Evolutionary conservation across 2,329 filamentous ascomycete genomes (phyloP), one percentile per base, ranked within the genome.

Genomic region (Didymella lethalis): DNA sequence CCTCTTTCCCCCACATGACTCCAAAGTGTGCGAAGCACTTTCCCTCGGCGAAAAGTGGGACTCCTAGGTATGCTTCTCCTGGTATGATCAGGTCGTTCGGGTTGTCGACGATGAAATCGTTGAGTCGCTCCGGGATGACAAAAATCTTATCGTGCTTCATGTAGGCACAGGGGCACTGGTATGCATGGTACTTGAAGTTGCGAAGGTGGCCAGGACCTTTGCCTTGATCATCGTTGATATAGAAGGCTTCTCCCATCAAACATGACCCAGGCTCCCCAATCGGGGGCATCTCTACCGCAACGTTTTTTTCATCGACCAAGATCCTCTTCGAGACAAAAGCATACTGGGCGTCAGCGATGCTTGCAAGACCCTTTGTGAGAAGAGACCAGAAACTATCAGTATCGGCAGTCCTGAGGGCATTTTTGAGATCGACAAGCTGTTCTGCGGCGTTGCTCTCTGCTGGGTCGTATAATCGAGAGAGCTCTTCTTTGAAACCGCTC

Each of bases 61-160:
- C 79, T 7, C 86, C 87, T 34, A 91, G 80, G 69, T 89, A 91
- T 2, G 87, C 86, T 66, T 90, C 88, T 31, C 84, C 85, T 2
- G 84, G 80, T 28, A 88, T 84, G 0, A 87, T 84, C 12, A 90
- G 75, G 48, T 80, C 74, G 66, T 89, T 88, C 5, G 86, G 86
- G 64, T 88, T 88, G 63, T 86, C 80, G 26, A 83, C 81, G 46
- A 85, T 82, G 68, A 88, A 84, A 5, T 85, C 83, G 52, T 80
- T 80, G 45, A 91, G 75, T 41, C 82, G 80, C 55, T 90, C 85
- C 0, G 88, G 86, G 23, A 91, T 86, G 56, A 90, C 76, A 70
- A 90, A 88, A 49, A 90, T 85, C 72, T 90, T 89, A 77, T 90
- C 88, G 71, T 90, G 85, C 64, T 85, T 86, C 88, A 91, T 90